Conservation (phyloP, 805 yeast genomes). For the Blastobotrys peoriensis region DNA sequence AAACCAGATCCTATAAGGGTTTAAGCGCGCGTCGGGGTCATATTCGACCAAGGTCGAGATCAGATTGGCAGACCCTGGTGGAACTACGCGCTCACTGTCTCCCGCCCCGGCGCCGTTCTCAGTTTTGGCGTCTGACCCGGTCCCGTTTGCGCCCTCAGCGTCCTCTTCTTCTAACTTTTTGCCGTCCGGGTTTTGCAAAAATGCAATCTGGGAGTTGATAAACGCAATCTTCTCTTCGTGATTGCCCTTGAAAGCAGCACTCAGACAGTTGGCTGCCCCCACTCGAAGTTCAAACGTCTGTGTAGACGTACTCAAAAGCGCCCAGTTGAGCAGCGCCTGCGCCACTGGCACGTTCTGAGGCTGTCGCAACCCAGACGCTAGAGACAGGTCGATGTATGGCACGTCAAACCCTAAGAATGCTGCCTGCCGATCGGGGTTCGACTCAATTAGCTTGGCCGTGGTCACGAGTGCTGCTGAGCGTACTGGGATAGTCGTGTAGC, state of each 20-base stretch:
- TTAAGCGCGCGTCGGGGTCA: conserved; percentile 62
- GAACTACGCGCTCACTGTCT: conserved; percentile 1
- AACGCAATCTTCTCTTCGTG: conserved; percentile 55
- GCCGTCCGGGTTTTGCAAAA: conserved; percentile 28
- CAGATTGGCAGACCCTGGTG: conserved; percentile 46
- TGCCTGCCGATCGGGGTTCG: conserved; percentile 60
- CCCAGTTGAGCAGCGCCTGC: conserved; percentile 76
- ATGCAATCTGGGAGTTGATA: conserved; percentile 56
- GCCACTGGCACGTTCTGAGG: conserved; percentile 57
- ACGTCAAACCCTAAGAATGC: conserved; percentile 80
- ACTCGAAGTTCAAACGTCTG: conserved; percentile 78
- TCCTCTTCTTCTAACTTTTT: background rate
- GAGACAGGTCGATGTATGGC: conserved; percentile 78
- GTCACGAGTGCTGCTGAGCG: conserved; percentile 66
- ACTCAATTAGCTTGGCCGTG: conserved; percentile 67
- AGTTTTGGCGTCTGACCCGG: background rate
- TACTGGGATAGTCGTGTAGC: conserved; percentile 55
- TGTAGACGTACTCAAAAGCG: conserved; percentile 68
- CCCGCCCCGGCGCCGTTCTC: background rate
- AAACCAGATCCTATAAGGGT: conserved; percentile 88
- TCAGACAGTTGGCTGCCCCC: conserved; percentile 61
- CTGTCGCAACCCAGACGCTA: conserved; percentile 34
- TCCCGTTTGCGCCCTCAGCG: conserved; percentile 2
- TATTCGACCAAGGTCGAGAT: conserved; percentile 69
- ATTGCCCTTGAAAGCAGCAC: conserved; percentile 63